Percentiles rank a stretch among this genome's conserved stretches.
phyloP scores from a whole-genome alignment of 139 green algal genomes.

The Picochlorum sp. region DNA sequence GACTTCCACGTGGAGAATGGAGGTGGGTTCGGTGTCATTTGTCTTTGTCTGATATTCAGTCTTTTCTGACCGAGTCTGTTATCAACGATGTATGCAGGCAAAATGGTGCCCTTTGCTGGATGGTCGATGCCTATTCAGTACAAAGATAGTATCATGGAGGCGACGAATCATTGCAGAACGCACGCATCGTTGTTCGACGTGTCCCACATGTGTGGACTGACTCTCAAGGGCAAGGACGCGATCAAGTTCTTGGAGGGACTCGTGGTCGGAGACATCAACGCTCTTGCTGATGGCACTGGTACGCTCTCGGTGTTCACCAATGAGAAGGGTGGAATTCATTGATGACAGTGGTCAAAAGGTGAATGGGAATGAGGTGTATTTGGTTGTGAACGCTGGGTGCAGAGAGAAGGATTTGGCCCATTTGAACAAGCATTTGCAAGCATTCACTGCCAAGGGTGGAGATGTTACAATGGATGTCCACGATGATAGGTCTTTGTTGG shows the following conservation, averaged over 20 bases:
- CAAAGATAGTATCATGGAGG: slow-evolving; percentile 95
- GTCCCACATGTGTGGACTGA: slow-evolving; percentile 94
- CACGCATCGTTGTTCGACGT: slow-evolving; percentile 94
- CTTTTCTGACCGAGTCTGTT: background rate
- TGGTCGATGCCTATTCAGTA: slow-evolving; percentile 99
- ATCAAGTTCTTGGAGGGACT: slow-evolving; percentile 85
- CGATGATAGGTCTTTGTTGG: slow-evolving; percentile 84
- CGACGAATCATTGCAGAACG: slow-evolving; percentile 73
- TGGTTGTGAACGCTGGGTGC: slow-evolving; percentile 97
- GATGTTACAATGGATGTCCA: slow-evolving; percentile 58
- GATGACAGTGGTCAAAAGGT: slow-evolving; percentile 82
- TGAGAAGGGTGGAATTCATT: slow-evolving; percentile 96
- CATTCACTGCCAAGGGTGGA: slow-evolving; percentile 50
- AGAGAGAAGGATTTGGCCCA: slow-evolving; percentile 93
- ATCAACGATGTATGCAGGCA: slow-evolving; percentile 46
- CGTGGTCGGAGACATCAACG: slow-evolving; percentile 83
- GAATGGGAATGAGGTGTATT: slow-evolving; percentile 71
- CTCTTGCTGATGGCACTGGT: slow-evolving; percentile 73
- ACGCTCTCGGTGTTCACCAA: slow-evolving; percentile 90
- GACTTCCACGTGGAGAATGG: slow-evolving; percentile 81
- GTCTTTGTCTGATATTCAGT: background rate
- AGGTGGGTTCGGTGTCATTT: slow-evolving; percentile 30
- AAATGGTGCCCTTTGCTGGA: slow-evolving; percentile 96
- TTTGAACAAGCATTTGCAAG: slow-evolving; percentile 69
- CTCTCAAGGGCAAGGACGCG: slow-evolving; percentile 88